phyloP scores from a whole-genome alignment of 352 stramenopile genomes.

The Globisporangium paroecandrum region DNA sequence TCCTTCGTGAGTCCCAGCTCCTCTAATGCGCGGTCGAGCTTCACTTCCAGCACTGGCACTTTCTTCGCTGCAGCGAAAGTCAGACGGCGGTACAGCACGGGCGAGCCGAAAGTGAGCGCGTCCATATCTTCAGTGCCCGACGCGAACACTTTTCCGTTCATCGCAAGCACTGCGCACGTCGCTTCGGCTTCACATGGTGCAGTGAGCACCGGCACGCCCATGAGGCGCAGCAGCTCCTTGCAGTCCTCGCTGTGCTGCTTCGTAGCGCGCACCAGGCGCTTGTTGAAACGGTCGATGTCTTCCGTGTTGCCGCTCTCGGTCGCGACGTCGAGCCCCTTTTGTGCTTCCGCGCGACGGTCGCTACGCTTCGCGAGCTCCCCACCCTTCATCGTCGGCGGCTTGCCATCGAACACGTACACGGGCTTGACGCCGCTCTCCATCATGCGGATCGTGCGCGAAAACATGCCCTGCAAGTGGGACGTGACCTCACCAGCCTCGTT shows the following conservation, averaged over 20 bases:
- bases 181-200: conserved; percentile 98
- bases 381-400: conserved; percentile 96
- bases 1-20: conserved; percentile 92
- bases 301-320: conserved; percentile 84
- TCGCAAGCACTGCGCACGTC: conserved; percentile 94
- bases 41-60: conserved; percentile 89
- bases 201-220: conserved; percentile 95
- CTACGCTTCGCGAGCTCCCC: conserved; percentile 95
- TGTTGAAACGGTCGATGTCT: conserved; percentile 93
- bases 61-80: conserved; percentile 89
- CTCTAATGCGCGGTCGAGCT: conserved; percentile 88
- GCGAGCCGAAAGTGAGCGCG: conserved; percentile 97
- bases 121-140: conserved; percentile 99
- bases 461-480: conserved; percentile 93
- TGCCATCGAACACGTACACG: conserved; percentile 99
- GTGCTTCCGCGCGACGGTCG: conserved; percentile 78
- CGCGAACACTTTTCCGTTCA: conserved; percentile 92
- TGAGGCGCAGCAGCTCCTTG: conserved; percentile 91
- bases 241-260: conserved; percentile 92
- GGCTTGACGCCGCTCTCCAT: conserved; percentile 97
- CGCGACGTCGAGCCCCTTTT: conserved; percentile 86
- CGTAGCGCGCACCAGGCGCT: conserved; percentile 89
- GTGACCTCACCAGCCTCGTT: conserved; percentile 98
- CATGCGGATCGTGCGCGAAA: conserved; percentile 98
- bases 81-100: conserved; percentile 91